These are phyloP conservation scores for Debaryomyces sp. DNA, from an alignment of 1,139 yeast genomes.

Conservation along the genomic window DNA sequence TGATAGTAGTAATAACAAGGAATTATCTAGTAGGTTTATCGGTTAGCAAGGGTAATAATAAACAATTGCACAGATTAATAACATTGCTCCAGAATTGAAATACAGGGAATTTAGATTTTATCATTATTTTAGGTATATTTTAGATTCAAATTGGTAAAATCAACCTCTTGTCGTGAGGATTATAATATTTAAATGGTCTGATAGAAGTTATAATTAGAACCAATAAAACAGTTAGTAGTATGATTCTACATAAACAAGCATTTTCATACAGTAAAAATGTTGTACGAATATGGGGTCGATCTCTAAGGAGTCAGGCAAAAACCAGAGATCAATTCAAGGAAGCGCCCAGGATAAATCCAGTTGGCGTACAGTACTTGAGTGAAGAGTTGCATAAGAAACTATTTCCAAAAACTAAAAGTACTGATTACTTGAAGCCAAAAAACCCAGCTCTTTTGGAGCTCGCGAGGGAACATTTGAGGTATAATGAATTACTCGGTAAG, in stretches of 20 bases:
- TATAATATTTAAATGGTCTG: background rate
- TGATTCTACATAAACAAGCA: conserved; percentile 2
- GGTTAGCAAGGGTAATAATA: background rate
- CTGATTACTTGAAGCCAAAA: conserved; percentile 26
- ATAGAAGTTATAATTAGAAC: background rate
- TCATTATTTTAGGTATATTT: background rate
- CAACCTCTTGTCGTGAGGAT: background rate
- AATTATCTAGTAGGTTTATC: background rate
- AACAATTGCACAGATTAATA: background rate
- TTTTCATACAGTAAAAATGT: background rate
- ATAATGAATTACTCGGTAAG: conserved; percentile 76
- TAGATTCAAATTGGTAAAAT: background rate
- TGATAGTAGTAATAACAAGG: conserved; percentile 1
- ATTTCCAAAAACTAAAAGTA: conserved; percentile 47
- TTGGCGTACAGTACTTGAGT: conserved; percentile 71
- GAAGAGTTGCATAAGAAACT: conserved; percentile 58
- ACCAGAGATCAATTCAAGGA: conserved; percentile 16
- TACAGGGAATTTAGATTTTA: background rate
- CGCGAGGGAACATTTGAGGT: conserved; percentile 61
- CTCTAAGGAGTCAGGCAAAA: background rate
- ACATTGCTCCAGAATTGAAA: background rate
- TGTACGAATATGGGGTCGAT: conserved; percentile 1
- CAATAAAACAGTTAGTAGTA: background rate
- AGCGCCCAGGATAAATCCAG: conserved; percentile 61
- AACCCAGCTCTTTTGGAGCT: conserved; percentile 50